Base-by-base conservation (phyloP, 2,329 filamentous ascomycete genomes). In the Xylaria digitata region DNA sequence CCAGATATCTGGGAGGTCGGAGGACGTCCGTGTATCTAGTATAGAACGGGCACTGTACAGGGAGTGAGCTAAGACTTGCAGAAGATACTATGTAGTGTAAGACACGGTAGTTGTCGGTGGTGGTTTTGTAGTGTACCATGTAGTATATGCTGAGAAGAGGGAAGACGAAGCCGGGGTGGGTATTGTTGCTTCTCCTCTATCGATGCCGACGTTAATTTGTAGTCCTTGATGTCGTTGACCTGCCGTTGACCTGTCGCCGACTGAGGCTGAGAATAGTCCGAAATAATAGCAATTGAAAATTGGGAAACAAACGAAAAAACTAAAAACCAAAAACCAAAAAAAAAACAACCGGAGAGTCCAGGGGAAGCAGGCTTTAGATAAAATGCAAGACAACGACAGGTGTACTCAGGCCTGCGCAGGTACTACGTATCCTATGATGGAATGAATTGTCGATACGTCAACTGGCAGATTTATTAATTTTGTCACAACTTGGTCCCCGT, bases 1-100 rank as follows among this genome's bases (percentile, higher is more conserved):
- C 74, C 72, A 75, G 73, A 75, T 74, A 64, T 66, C 72, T 75
- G 72, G 73, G 72, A 73, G 73, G 73, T 72, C 70, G 72, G 72
- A 71, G 70, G 72, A 74, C 63, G 59, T 67, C 59, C 55, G 71
- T 71, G 49, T 37, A 34, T 40, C 11, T 40, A 23, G 37, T 55
- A 65, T 68, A 65, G 52, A 42, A 37, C 70, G 67, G 65, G 58
- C 68, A 71, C 69, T 71, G 70, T 70, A 67, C 52, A 61, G 66
- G 45, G 56, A 60, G 60, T 48, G 56, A 60, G 58, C 61, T 60
- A 66, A 67, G 67, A 67, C 66, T 71, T 67, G 72, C 69, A 71
- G 67, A 55, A 8, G 9, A 7, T 34, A 34, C 32, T 34, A 34
- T 34, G 32, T 56, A 61, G 50, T 63, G 52, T 65, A 65, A 50